Evolutionary conservation across 495 filamentous ascomycete genomes (phyloP).

Genomic region (Podospora comata): DNA sequence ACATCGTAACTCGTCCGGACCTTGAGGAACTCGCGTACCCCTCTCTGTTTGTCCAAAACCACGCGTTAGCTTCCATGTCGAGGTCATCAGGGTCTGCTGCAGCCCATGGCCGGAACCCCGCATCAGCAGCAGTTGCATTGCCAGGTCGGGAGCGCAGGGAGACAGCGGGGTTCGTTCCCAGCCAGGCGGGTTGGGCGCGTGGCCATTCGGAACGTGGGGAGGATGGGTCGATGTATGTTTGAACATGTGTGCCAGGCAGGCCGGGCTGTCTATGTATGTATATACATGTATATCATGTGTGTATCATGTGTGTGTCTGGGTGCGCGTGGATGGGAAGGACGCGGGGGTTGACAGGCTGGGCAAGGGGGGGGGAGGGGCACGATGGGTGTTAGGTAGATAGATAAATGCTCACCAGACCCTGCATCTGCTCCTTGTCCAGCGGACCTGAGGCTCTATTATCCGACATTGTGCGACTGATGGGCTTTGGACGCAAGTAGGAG

Average conservation of each 20-base stretch:
- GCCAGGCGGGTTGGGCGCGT: conserved; percentile 2
- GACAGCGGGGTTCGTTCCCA: conserved; percentile 1
- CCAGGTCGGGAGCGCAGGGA: background rate
- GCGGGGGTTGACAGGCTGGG: conserved; percentile 8
- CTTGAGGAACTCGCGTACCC: conserved; percentile 94
- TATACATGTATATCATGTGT: background rate
- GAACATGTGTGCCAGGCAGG: background rate
- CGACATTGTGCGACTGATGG: conserved; percentile 48
- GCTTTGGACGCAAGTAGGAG: conserved; percentile 74
- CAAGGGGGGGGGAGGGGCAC: background rate
- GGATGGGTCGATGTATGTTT: background rate
- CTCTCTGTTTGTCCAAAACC: conserved; percentile 52
- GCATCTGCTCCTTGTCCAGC: conserved; percentile 86
- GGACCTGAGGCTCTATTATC: conserved; percentile 63
- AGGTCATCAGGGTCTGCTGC: background rate
- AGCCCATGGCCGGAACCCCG: conserved; percentile 27
- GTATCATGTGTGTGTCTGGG: too few relatives aligned
- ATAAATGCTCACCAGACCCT: conserved; percentile 73
- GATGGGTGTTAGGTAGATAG: conserved; percentile 10
- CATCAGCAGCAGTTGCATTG: conserved; percentile 21
- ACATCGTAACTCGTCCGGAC: conserved; percentile 97
- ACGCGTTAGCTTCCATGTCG: conserved; percentile 17
- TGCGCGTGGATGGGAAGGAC: background rate
- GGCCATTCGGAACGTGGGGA: background rate
- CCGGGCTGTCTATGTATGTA: background rate